Evolutionary conservation across 805 yeast genomes (phyloP).

Genomic region (Lipomyces oligophaga): DNA sequence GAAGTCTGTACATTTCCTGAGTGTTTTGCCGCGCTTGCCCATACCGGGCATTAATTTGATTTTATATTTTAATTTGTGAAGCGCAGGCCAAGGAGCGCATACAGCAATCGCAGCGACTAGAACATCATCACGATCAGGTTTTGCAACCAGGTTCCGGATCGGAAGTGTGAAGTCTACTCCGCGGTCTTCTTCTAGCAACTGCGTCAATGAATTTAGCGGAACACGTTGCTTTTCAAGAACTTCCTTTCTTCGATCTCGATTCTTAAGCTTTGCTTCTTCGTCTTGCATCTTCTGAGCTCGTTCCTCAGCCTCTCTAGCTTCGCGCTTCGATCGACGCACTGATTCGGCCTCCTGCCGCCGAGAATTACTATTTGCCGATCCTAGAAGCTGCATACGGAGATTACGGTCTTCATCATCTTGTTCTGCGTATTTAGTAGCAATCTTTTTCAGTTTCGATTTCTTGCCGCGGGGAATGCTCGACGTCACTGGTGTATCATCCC

Average conservation of each 20-base stretch:
- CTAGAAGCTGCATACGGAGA: conserved; percentile 73
- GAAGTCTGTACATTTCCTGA: conserved; percentile 61
- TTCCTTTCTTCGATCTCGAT: conserved; percentile 32
- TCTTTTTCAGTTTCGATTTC: conserved; percentile 77
- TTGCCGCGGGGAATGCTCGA: conserved; percentile 67
- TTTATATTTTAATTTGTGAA: conserved; percentile 71
- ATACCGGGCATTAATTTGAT: conserved; percentile 75
- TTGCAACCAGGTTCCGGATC: conserved; percentile 40
- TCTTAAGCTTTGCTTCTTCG: conserved; percentile 39
- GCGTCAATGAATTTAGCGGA: conserved; percentile 16
- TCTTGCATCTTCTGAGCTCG: conserved; percentile 18
- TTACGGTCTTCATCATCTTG: conserved; percentile 88
- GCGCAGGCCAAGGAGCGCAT: conserved; percentile 88
- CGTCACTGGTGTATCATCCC: conserved; percentile 19
- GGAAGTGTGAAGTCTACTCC: conserved; percentile 42
- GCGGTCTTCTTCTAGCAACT: conserved; percentile 30
- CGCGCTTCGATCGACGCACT: conserved; percentile 32
- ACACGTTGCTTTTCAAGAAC: conserved; percentile 26
- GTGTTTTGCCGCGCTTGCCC: conserved; percentile 83
- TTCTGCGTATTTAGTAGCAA: conserved; percentile 75
- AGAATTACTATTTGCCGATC: conserved; percentile 56
- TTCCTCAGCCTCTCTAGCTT: conserved; percentile 17
- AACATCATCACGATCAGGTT: conserved; percentile 44
- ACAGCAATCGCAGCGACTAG: conserved; percentile 69
- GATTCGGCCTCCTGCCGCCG: conserved; percentile 12